phyloP scores from a whole-genome alignment of 192 early-diverging fungal species.

The Phycomyces nitens region DNA sequence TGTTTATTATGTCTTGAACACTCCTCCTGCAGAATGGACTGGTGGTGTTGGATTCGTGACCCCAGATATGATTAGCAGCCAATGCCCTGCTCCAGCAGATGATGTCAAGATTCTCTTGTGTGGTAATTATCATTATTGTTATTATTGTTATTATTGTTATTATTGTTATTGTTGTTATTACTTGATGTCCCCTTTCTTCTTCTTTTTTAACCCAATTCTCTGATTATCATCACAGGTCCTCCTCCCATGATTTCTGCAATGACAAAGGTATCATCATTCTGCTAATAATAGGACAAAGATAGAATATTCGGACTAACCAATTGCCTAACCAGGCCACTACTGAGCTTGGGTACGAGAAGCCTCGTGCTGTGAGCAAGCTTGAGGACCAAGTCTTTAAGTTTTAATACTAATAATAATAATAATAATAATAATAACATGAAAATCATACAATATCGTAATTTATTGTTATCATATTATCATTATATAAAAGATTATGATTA shows the following conservation, averaged over 20 bases:
- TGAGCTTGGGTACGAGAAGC: slow-evolving; percentile 23
- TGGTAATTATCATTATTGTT: slow-evolving; percentile 38
- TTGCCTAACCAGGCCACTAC: slow-evolving; percentile 3
- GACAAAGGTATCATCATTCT: slow-evolving; percentile 25
- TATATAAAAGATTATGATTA: too few species aligned
- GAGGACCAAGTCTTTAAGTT: slow-evolving; percentile 29
- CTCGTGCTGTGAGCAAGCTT: slow-evolving; percentile 19
- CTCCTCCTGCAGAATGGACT: slow-evolving; percentile 73
- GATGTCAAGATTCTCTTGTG: slow-evolving; percentile 89
- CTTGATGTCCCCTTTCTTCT: not conserved
- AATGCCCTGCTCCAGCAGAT: slow-evolving; percentile 66
- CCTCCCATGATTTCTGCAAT: slow-evolving; percentile 17
- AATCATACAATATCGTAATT: too few species aligned
- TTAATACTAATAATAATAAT: not conserved
- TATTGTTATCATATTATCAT: too few species aligned
- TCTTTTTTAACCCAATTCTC: not conserved
- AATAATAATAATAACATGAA: too few species aligned
- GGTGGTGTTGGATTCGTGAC: slow-evolving; percentile 86
- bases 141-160: too few species aligned
- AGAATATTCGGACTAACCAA: too few species aligned
- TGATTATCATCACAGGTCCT: not conserved
- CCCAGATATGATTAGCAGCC: slow-evolving; percentile 73
- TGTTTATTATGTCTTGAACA: slow-evolving; percentile 82
- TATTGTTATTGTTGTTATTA: too few species aligned
- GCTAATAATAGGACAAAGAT: too few species aligned